These are phyloP conservation scores for Thecaphora thlaspeos DNA, from an alignment of 1,284 basidiomycete species.

Conservation along the genomic window DNA sequence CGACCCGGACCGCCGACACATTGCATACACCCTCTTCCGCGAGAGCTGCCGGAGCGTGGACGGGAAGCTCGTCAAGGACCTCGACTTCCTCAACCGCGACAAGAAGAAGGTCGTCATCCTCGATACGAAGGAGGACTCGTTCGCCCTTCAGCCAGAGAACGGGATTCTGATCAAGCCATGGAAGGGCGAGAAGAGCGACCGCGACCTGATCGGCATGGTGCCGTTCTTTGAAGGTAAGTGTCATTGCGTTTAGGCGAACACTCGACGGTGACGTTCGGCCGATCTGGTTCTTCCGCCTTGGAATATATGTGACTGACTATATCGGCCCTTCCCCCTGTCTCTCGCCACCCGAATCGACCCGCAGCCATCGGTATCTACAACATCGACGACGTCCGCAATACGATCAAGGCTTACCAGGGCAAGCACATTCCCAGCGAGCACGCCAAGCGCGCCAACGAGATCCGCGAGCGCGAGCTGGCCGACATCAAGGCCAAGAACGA, in stretches of 20 bases:
- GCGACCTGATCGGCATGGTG: constrained; percentile 81
- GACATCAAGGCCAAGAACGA: constrained; percentile 20
- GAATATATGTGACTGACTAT: too few species aligned
- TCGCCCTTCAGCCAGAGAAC: constrained; percentile 82
- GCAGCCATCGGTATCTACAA: constrained; percentile 58
- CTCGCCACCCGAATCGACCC: too few species aligned
- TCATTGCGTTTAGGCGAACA: too few species aligned
- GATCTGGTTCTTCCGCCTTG: too few species aligned
- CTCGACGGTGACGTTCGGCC: too few species aligned
- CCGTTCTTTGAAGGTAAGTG: constrained; percentile 94
- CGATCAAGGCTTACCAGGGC: constrained; percentile 78
- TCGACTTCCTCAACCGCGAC: constrained; percentile 89
- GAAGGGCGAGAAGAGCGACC: constrained; percentile 75
- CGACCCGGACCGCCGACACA: constrained; percentile 86
- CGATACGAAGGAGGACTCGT: constrained; percentile 79
- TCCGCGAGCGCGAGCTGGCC: constrained; percentile 66
- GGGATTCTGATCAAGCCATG: constrained; percentile 81
- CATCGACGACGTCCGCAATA: constrained; percentile 74
- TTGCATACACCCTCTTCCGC: constrained; percentile 85
- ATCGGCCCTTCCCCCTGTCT: too few species aligned
- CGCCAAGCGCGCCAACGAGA: constrained; percentile 77
- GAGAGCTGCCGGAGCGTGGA: constrained; percentile 62
- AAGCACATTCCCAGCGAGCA: constrained; percentile 88
- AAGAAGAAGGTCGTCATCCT: constrained; percentile 84
- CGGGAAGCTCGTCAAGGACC: constrained; percentile 66